Base-by-base conservation (phyloP, 495 filamentous ascomycete genomes). In the Xylaria venustula region DNA sequence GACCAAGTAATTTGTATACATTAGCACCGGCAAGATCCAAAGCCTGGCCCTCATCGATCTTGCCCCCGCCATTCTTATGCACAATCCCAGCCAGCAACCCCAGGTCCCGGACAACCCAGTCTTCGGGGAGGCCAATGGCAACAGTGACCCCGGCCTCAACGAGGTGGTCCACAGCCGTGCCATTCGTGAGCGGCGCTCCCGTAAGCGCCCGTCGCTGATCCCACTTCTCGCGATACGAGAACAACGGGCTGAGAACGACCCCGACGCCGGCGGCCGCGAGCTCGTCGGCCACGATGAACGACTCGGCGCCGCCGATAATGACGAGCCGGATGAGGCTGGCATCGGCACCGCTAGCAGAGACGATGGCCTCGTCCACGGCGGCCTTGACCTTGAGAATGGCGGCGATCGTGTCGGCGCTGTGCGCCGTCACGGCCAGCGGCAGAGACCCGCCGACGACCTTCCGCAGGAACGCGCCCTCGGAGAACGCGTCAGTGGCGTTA, bases 121-220 rank as follows among this genome's bases (percentile, higher is more conserved):
- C 76, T 69, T 83, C 80, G 19, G 75, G 68, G 5, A 79, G 64
- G 2, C 79, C 74, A 20, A 84, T 74, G 0, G 73, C 82, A 8
- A 75, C 72, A 6, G 60, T 47, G 1, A 84, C 81, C 8, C 77
- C 69, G 28, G 81, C 81, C 28, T 77, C 73, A 1, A 80, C 28
- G 3, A 84, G 74, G 15, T 41, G 32, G 44, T 81, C 78, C 6
- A 84, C 67, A 0, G 70, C 72, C 7, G 81, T 84, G 3, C 77
- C 81, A 50, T 82, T 81, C 9, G 77, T 81, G 1, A 84, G 75
- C 15, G 81, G 81, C 1, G 81, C 80, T 2, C 81, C 81, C 0
- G 77, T 71, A 22, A 82, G 67, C 3, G 77, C 72, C 7, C 80
- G 71, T 2, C 75, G 73, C 58, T 81, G 72, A 51, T 82, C 81